These are phyloP conservation scores for Fraxinus dipetala DNA, from an alignment of 305 asterid genomes.

Conservation along the genomic window DNA sequence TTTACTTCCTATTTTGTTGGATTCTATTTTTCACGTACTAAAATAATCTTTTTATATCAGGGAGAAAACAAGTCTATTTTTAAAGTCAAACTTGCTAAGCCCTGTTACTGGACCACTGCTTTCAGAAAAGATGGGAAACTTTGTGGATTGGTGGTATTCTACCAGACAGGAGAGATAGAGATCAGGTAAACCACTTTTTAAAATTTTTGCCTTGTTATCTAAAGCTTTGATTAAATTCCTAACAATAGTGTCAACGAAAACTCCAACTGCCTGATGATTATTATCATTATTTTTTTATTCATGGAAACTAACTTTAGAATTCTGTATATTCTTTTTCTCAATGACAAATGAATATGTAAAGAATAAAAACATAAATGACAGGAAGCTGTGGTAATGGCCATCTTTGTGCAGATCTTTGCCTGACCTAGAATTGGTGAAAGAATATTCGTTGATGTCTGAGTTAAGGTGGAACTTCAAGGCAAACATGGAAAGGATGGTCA, in stretches of 20 bases:
- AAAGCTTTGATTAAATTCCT: constrained; percentile 16
- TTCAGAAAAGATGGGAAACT: constrained; percentile 47
- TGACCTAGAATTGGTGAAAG: constrained; percentile 67
- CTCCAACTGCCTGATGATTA: background rate
- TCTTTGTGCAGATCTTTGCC: constrained; percentile 77
- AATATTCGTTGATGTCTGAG: constrained; percentile 54
- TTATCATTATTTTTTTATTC: background rate
- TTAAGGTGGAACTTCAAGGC: constrained; percentile 82
- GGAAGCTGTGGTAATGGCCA: constrained; percentile 19
- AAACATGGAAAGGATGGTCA: constrained; percentile 67
- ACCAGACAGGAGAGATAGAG: constrained; percentile 75
- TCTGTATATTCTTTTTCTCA: constrained; percentile 10
- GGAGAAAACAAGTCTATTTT: constrained; percentile 58
- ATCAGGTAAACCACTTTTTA: constrained; percentile 54
- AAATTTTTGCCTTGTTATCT: constrained; percentile 13
- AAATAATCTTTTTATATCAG: constrained; percentile 37
- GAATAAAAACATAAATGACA: constrained; percentile 17
- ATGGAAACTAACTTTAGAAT: background rate
- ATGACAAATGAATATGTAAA: background rate
- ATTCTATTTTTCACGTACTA: constrained; percentile 22
- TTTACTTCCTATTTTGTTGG: constrained; percentile 21
- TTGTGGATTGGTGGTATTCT: constrained; percentile 61
- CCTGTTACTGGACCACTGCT: constrained; percentile 73
- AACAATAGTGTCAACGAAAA: constrained; percentile 13
- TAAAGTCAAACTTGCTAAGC: constrained; percentile 71